Evolutionary conservation across 202 grass and related monocot genomes (phyloP).

Genomic region (Hordeum pubiflorum): DNA sequence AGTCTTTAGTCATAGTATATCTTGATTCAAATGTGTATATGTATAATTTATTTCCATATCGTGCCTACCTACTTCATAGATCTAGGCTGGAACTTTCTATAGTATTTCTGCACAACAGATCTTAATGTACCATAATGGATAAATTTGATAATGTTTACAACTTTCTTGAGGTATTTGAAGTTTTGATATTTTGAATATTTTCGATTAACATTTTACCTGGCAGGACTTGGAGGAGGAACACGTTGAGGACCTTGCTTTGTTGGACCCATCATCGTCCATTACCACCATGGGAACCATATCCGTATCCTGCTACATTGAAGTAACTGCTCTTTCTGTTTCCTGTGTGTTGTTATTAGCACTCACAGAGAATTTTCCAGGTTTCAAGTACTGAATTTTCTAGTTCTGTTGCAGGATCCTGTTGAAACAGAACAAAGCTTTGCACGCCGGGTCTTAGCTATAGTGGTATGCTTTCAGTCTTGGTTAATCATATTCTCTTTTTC

Average conservation of each 20-base stretch:
- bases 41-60: not conserved
- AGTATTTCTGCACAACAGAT: not conserved
- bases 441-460: conserved; percentile 64
- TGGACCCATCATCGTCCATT: conserved; percentile 68
- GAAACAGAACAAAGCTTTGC: conserved; percentile 93
- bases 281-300: conserved; percentile 67
- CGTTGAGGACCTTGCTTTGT: conserved; percentile 52
- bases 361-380: not conserved
- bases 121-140: not conserved
- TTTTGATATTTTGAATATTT: conserved; percentile 2
- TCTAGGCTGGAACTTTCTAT: not conserved
- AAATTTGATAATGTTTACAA: not conserved
- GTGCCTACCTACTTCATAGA: not conserved
- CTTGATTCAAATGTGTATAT: not conserved
- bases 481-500: not conserved
- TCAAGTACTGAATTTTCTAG: conserved; percentile 6
- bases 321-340: conserved; percentile 37
- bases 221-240: conserved; percentile 79
- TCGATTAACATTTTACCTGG: not conserved
- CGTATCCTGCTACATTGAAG: conserved; percentile 77
- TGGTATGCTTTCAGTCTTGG: conserved; percentile 38
- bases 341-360: conserved; percentile 9
- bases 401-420: conserved; percentile 70
- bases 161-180: not conserved
- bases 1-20: not conserved